Evolutionary conservation across 2,329 filamentous ascomycete genomes (phyloP).

Genomic region (Trichoderma atrobrunneum): DNA sequence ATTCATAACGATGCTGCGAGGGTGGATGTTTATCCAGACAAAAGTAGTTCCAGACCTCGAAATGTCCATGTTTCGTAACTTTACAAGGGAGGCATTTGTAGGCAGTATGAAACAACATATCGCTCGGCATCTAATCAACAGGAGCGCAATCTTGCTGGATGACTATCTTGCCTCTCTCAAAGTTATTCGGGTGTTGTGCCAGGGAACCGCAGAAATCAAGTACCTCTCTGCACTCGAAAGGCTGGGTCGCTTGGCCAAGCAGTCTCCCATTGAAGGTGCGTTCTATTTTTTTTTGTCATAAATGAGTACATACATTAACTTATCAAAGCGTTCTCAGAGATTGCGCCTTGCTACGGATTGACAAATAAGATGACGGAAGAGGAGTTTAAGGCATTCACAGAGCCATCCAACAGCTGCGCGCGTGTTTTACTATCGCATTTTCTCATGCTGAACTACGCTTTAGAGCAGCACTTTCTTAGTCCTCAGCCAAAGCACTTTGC

Average conservation of each 20-base stretch:
- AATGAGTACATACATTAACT: not conserved
- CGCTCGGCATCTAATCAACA: not conserved
- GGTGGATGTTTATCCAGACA: conserved; percentile 30
- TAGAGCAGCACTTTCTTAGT: not conserved
- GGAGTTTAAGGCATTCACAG: not conserved
- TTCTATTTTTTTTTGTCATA: not conserved
- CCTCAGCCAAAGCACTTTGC: not conserved
- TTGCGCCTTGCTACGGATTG: not conserved
- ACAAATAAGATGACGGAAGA: conserved; percentile 1
- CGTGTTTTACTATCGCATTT: not conserved
- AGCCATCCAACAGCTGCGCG: not conserved
- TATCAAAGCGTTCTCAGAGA: not conserved
- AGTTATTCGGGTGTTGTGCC: not conserved
- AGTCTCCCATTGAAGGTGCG: not conserved
- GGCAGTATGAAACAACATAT: not conserved
- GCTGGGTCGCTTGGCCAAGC: not conserved
- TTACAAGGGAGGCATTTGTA: not conserved
- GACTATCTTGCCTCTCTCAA: not conserved
- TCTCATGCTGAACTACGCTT: not conserved
- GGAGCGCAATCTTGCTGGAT: not conserved
- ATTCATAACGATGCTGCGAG: conserved; percentile 39
- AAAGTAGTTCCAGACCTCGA: not conserved
- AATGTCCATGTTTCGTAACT: not conserved
- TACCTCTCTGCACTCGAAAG: not conserved
- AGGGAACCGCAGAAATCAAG: not conserved